A percentile compares a stretch with the other conserved stretches of the same genome.
Evolutionary conservation across 768 basidiomycete genomes (phyloP).

Genomic region (Bullera alba): DNA sequence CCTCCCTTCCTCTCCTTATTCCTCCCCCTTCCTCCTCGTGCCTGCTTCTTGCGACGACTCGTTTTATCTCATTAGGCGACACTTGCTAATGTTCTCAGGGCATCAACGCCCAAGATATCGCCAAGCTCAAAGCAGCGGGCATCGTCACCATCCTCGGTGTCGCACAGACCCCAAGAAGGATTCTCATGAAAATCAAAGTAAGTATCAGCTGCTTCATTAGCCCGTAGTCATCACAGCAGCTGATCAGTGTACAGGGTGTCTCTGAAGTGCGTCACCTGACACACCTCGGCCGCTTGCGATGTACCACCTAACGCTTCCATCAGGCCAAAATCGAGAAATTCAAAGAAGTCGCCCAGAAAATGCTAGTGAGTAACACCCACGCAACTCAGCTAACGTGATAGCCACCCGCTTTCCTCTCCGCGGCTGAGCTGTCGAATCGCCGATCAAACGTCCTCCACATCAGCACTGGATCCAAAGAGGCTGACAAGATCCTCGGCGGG

Average conservation of each 20-base stretch:
- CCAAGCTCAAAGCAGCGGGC: constrained; percentile 70
- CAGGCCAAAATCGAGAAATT: constrained; percentile 89
- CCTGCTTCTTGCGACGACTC: neutral
- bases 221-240: neutral
- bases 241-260: constrained; percentile 60
- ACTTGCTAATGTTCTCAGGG: constrained; percentile 53
- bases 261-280: constrained; percentile 56
- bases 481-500: constrained; percentile 80
- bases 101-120: constrained; percentile 89
- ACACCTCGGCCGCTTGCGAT: no score
- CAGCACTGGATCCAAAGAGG: constrained; percentile 87
- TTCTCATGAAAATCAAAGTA: constrained; percentile 90
- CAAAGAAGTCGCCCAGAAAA: constrained; percentile 89
- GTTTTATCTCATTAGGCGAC: neutral
- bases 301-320: neutral
- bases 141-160: constrained; percentile 49
- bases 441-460: constrained; percentile 68
- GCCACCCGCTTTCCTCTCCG: constrained; percentile 89
- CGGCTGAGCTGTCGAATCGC: constrained; percentile 67
- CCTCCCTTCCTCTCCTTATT: neutral
- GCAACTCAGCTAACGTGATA: constrained; percentile 44
- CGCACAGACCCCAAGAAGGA: constrained; percentile 81
- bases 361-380: constrained; percentile 54
- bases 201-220: constrained; percentile 1
- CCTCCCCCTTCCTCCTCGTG: neutral